These are phyloP conservation scores for Talaromyces ruber DNA, from an alignment of 495 filamentous ascomycete genomes.

Conservation along the genomic window DNA sequence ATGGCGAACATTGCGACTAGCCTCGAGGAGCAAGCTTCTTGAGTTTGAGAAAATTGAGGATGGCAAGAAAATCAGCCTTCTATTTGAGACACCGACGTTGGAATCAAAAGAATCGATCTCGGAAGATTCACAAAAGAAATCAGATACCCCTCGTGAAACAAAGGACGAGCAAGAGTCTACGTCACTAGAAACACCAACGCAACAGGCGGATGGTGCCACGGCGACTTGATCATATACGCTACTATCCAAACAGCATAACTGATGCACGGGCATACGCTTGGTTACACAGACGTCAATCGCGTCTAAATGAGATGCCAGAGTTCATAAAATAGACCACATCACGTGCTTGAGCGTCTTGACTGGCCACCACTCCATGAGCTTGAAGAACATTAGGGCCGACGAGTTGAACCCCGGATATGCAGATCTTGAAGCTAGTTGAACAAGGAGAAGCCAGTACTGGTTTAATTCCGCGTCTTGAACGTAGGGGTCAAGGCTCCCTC, in stretches of 20 bases:
- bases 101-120: constrained; percentile 9
- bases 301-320: background rate
- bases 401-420: background rate
- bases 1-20: constrained; percentile 79
- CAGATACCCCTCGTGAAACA: constrained; percentile 3
- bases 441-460: background rate
- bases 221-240: background rate
- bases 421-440: background rate
- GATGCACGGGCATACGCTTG: background rate
- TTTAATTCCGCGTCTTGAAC: background rate
- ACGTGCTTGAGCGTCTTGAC: background rate
- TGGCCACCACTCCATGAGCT: background rate
- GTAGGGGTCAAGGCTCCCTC: background rate
- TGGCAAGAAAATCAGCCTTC: constrained; percentile 52
- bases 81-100: constrained; percentile 36
- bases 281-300: background rate
- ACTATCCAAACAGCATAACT: background rate
- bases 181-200: background rate
- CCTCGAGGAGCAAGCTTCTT: constrained; percentile 59
- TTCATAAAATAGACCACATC: background rate
- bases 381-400: background rate
- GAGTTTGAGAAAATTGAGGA: constrained; percentile 82
- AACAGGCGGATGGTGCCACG: background rate
- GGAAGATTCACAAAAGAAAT: constrained; percentile 7
- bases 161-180: background rate